These are phyloP conservation scores for Cladophialophora immunda DNA, from an alignment of 2,329 filamentous ascomycete species.

Conservation along the genomic window DNA sequence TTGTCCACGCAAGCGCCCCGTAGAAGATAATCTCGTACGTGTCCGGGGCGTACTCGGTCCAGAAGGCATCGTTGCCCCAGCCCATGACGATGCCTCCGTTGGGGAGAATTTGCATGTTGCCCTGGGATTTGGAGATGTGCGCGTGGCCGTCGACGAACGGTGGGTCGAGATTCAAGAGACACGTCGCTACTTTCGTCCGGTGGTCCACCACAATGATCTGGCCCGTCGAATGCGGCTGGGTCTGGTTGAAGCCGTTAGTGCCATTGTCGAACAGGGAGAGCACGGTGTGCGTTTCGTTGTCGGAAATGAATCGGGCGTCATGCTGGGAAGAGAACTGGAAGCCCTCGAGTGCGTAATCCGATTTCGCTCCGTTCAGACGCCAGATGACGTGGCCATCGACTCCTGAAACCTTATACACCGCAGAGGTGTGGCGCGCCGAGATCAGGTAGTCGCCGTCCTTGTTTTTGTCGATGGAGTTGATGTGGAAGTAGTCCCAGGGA, in stretches of 20 bases:
- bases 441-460: conserved; percentile 52
- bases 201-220: conserved; percentile 53
- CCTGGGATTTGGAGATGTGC: conserved; percentile 43
- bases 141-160: conserved; percentile 36
- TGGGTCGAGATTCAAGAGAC: conserved; percentile 46
- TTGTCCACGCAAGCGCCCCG: conserved; percentile 46
- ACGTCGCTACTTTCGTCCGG: conserved; percentile 46
- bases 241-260: conserved; percentile 51
- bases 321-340: conserved; percentile 56
- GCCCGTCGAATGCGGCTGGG: conserved; percentile 49
- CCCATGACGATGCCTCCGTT: conserved; percentile 52
- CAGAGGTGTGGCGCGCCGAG: conserved; percentile 51
- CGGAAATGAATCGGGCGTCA: conserved; percentile 51
- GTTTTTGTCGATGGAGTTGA: conserved; percentile 55
- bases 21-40: conserved; percentile 47
- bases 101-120: conserved; percentile 50
- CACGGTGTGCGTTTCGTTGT: conserved; percentile 50
- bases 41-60: conserved; percentile 50
- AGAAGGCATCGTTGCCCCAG: conserved; percentile 53
- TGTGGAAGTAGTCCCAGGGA: conserved; percentile 57
- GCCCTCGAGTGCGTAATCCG: conserved; percentile 39
- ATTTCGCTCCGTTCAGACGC: conserved; percentile 49
- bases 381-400: conserved; percentile 51
- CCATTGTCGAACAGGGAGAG: conserved; percentile 55
- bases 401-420: conserved; percentile 53